Percentiles rank a stretch among this genome's conserved stretches.
Evolutionary conservation across 139 green algal species (phyloP).

Genomic region (Chlorella ohadii): DNA sequence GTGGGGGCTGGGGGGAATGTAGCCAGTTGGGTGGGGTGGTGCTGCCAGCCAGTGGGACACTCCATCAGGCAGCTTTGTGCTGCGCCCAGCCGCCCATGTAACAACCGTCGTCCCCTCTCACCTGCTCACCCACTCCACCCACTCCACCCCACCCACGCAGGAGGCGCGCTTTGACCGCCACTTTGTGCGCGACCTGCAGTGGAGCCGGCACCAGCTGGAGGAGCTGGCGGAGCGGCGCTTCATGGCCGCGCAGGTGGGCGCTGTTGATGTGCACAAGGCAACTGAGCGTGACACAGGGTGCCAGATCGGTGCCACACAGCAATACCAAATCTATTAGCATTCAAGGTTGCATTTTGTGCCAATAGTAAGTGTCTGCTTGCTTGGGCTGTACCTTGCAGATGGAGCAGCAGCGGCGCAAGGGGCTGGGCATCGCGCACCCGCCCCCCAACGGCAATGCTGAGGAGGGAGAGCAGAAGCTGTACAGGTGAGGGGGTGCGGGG

Average conservation of each 20-base stretch:
- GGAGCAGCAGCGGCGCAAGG: slow-evolving; percentile 2
- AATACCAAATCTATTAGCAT: too few relatives aligned
- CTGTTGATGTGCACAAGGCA: background rate
- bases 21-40: too few relatives aligned
- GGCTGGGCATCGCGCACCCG: too few relatives aligned
- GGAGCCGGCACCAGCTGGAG: slow-evolving; percentile 91
- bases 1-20: slow-evolving; percentile 42
- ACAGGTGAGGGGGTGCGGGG: background rate
- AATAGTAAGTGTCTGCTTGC: background rate
- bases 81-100: background rate
- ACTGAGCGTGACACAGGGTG: too few relatives aligned
- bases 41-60: too few relatives aligned
- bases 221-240: slow-evolving; percentile 90
- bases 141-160: slow-evolving; percentile 30
- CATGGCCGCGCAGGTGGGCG: slow-evolving; percentile 69
- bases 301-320: too few relatives aligned
- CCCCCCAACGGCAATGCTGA: background rate
- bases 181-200: slow-evolving; percentile 90
- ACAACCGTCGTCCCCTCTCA: background rate
- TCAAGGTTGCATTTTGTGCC: too few relatives aligned
- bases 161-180: slow-evolving; percentile 72
- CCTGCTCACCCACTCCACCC: too few relatives aligned
- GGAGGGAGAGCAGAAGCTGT: background rate
- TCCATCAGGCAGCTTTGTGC: too few relatives aligned
- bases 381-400: background rate